Evolutionary conservation across 2,329 filamentous ascomycete species (phyloP), one percentile per base, ranked within the genome.

Genomic region (Aspergillus sp.): DNA sequence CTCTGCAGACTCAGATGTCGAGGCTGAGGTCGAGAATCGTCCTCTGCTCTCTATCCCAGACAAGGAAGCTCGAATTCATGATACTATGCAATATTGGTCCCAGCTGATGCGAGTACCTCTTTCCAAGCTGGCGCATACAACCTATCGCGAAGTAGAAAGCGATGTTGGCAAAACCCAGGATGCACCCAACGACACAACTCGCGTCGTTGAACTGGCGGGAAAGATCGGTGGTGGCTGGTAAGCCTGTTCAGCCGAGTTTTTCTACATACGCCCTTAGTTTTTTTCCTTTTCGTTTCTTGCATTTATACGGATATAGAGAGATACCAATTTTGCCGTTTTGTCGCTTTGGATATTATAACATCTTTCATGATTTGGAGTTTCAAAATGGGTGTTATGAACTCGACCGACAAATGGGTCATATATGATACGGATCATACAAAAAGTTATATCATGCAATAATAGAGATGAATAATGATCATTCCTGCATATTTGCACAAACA

Each of bases 141-240:
- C 82, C 40, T 98, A 88, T 71, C 82, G 93, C 50, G 85, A 90
- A 67, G 91, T 98, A 19, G 84, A 96, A 58, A 96, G 91, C 70
- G 89, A 97, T 64, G 89, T 98, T 35, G 93, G 93, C 40, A 95
- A 93, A 71, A 76, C 79, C 51, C 73, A 75, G 51, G 57, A 50
- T 6, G 55, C 63, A 11, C 74, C 66, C 73, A 76, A 76, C 47
- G 86, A 90, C 61, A 85, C 87, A 35, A 86, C 94, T 60, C 81
- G 84, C 47, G 90, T 95, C 33, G 86, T 90, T 46, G 89, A 93
- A 60, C 75, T 98, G 59, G 91, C 91, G 37, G 85, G 89, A 44
- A 93, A 90, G 67, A 87, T 90, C 56, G 93, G 90, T 42, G 93
- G 93, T 42, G 93, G 93, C 26, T 98, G 93, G 93, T 97, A 76